Base-by-base conservation (phyloP, 164 flowering plant genomes). In the Warburgia ugandensis region DNA sequence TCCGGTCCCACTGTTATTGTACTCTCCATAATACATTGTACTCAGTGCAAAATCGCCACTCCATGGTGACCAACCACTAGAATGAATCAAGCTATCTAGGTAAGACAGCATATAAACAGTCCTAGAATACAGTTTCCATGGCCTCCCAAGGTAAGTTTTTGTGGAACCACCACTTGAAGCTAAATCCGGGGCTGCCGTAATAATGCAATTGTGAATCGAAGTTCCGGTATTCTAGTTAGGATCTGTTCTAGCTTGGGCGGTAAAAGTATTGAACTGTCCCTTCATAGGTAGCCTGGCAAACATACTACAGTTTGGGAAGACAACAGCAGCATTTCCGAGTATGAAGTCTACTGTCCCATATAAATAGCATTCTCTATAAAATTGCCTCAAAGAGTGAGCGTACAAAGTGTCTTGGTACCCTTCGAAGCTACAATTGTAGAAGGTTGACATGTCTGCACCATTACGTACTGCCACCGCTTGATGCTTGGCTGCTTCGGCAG, bases 321-420 rank as follows among this genome's bases (percentile, higher is more conserved):
- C 77, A 0, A 56, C 86, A 0, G 81, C 82, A 0, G 84, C 75
- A 50, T 83, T 72, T 11, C 94, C 94, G 46, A 81, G 81, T 5
- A 84, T 70, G 78, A 81, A 84, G 41, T 81, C 94, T 2, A 85
- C 63, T 0, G 89, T 85, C 33, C 94, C 89, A 31, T 73, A 78
- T 25, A 85, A 40, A 60, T 64, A 60, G 21, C 71, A 69, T 21
- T 69, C 69, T 29, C 71, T 52, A 50, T 73, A 73, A 60, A 69
- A 73, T 36, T 73, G 77, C 26, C 77, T 46, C 9, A 65, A 42
- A 3, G 72, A 67, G 25, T 71, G 75, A 2, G 71, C 36, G 58
- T 71, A 71, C 0, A 69, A 51, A 6, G 77, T 66, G 56, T 69
- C 77, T 32, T 73, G 77, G 48, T 73, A 73, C 1, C 62, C 77